Base-by-base conservation (phyloP, 257 asterid species). In the Solanum chmielewskii region DNA sequence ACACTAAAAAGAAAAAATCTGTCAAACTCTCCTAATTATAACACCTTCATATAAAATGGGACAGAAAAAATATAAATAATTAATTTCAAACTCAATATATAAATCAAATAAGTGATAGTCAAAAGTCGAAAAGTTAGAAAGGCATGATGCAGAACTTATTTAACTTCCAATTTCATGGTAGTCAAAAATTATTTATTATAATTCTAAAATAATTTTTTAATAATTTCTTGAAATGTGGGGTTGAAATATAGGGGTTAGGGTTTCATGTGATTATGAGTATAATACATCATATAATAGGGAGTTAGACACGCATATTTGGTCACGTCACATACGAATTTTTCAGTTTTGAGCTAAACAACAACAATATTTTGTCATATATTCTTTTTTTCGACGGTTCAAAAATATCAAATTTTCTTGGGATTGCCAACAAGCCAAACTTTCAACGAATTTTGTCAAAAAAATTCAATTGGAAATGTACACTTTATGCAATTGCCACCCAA, bases 301-400 rank as follows among this genome's bases (percentile, higher is more conserved):
- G 81, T 86, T 91, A 87, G 84, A 75, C 87, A 86, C 71, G 96
- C 91, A 93, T 93, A 95, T 95, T 92, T 91, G 89, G 94, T 90
- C 92, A 89, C 88, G 60, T 92, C 95, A 89, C 92, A 91, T 9
- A 83, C 89, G 85, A 88, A 90, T 91, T 89, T 77, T 88, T 90
- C 92, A 87, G 90, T 90, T 83, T 69, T 84, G 86, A 85, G 91
- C 88, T 88, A 44, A 88, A 84, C 92, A 83, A 90, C 91, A 88
- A 90, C 35, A 84, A 71, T 62, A 47, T 88, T 86, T 42, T 86
- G 83, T 84, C 87, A 83, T 89, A 87, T 88, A 88, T 88, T 83
- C 82, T 45, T 62, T 77, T 49, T 77, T 49, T 73, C 15, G 3
- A 33, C 2, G 44, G 41, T 5, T 70, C 14, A 31, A 16, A 70